Evolutionary conservation across 106 monocot genomes (phyloP), one percentile per base, ranked within the genome.

Genomic region (Phalaenopsis aphrodite): DNA sequence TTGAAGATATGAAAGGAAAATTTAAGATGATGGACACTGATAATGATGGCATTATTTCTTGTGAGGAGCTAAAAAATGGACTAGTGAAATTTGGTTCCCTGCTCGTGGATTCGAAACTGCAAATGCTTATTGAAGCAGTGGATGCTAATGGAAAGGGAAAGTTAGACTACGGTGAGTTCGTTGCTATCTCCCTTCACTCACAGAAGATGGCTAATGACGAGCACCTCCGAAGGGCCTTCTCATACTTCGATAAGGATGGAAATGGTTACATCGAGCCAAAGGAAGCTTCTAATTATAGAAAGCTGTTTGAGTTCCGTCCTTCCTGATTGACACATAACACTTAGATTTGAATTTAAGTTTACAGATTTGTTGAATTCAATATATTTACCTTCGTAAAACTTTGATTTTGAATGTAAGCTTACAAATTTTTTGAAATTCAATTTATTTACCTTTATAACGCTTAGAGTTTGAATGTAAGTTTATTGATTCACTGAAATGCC

Each of bases 141-240:
- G 88, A 88, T 91, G 78, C n/a, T 45, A 91, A 85, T 81, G 90
- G 91, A 4, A 98, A 91, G 77, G 94, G 91, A 66, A 85, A 80
- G 15, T 56, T 98, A 64, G 94, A 98, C 77, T 98, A 94, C 78
- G 98, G 94, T 42, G 94, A 98, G 76, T 94, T 98, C 81, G 84
- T 91, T 74, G 98, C 98, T 8, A 87, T 93, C 23, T 92, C 92
- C 48, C 92, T 98, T 82, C 98, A 94, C 77, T 73, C 93, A 69
- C 94, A 92, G 58, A 90, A 91, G 81, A 91, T 98, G 92, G 96
- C 93, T 57, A 94, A 97, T 76, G 92, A 98, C 74, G 98, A 94
- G 30, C 94, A 92, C 78, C 86, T 98, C 30, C 84, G 87, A 43
- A 84, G 77, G 69, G 94, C 94, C 12, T 94, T 98, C 85, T 87